Conservation (phyloP, 345 rosid genomes). For the Corchorus capsularis region DNA sequence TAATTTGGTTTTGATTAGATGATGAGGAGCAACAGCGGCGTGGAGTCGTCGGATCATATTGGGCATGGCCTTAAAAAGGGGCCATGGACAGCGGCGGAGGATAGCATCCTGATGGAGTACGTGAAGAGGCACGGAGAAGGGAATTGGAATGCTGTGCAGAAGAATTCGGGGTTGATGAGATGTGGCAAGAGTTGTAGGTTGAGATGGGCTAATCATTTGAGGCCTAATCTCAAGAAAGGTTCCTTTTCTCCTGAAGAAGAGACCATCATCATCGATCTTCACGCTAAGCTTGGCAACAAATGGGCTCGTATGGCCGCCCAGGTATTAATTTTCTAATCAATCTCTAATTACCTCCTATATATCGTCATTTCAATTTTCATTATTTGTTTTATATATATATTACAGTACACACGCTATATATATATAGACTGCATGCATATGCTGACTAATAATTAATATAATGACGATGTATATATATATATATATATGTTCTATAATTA, state of each 20-base stretch:
- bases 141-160: conserved; percentile 81
- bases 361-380: background rate
- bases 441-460: background rate
- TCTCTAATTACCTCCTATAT: background rate
- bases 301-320: conserved; percentile 98
- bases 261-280: conserved; percentile 71
- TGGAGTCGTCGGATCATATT: background rate
- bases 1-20: background rate
- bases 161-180: conserved; percentile 70
- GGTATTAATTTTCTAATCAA: conserved; percentile 40
- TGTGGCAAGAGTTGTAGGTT: conserved; percentile 90
- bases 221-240: conserved; percentile 84
- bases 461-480: no score
- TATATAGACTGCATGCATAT: no score
- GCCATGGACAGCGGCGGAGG: conserved; percentile 83
- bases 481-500: no score
- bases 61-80: conserved; percentile 67
- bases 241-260: conserved; percentile 72
- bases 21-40: conserved; percentile 31
- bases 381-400: background rate
- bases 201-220: conserved; percentile 90
- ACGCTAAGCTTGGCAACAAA: conserved; percentile 78
- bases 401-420: no score
- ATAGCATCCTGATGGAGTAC: conserved; percentile 67
- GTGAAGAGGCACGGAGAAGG: conserved; percentile 79